These are phyloP conservation scores for Termitomyces sp. DNA, from an alignment of 768 basidiomycete genomes.

Conservation along the genomic window DNA sequence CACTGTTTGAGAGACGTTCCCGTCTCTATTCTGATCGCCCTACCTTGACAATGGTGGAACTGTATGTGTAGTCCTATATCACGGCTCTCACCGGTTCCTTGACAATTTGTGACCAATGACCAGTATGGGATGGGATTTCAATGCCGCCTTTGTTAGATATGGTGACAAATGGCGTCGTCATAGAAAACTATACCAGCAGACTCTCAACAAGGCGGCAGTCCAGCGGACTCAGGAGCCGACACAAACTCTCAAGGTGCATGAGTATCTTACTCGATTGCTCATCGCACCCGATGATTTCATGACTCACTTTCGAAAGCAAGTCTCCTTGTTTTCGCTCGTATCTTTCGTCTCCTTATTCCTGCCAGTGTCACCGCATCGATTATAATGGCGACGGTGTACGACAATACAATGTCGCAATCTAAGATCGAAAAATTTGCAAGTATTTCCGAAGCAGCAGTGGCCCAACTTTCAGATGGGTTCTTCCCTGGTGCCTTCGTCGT, in stretches of 20 bases:
- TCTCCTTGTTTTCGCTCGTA: background rate
- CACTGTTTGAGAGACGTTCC: constrained; percentile 24
- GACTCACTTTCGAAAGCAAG: constrained; percentile 8
- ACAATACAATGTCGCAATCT: constrained; percentile 20
- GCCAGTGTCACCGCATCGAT: constrained; percentile 11
- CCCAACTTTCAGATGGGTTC: constrained; percentile 7
- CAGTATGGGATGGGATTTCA: constrained; percentile 18
- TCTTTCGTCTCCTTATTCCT: background rate
- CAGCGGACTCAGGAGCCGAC: constrained; percentile 17
- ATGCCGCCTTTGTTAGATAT: constrained; percentile 23
- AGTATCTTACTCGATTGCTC: constrained; percentile 15
- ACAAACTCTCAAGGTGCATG: constrained; percentile 22
- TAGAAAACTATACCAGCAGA: constrained; percentile 24
- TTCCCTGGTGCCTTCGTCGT: constrained; percentile 21
- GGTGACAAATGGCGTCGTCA: constrained; percentile 26
- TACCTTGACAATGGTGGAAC: constrained; percentile 12
- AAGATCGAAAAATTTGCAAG: constrained; percentile 20
- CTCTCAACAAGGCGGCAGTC: constrained; percentile 18
- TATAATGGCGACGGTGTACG: constrained; percentile 24
- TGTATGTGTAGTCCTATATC: constrained; percentile 14
- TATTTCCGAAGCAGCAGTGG: constrained; percentile 16
- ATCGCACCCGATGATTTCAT: constrained; percentile 14
- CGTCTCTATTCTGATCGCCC: constrained; percentile 24
- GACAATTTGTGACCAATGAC: background rate
- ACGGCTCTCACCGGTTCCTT: background rate